Evolutionary conservation across 352 stramenopile genomes (phyloP).

Genomic region (Pythium volutum): DNA sequence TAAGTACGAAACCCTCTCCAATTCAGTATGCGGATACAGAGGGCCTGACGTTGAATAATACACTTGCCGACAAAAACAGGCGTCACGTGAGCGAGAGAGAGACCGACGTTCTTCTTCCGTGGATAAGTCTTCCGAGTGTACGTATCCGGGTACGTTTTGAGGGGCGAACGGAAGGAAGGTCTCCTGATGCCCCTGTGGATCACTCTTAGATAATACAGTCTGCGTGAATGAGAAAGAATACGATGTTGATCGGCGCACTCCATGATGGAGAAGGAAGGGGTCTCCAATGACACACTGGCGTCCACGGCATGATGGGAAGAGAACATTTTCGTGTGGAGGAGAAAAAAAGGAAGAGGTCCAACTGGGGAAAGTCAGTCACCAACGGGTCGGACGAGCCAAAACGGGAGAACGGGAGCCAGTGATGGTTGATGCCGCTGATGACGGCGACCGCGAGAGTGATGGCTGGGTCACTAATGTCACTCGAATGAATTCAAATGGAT

Average conservation of each 20-base stretch:
- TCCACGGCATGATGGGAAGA: too few relatives aligned
- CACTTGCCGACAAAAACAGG: not conserved
- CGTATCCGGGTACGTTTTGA: too few relatives aligned
- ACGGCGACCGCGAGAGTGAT: not conserved
- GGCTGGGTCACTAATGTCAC: not conserved
- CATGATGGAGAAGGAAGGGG: too few relatives aligned
- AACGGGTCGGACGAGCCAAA: not conserved
- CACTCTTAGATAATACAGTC: too few relatives aligned
- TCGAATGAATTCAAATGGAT: not conserved
- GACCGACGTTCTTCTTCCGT: not conserved
- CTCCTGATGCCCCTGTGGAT: too few relatives aligned
- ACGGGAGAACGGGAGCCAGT: slow-evolving; percentile 2
- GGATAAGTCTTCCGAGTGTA: too few relatives aligned
- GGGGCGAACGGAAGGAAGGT: too few relatives aligned
- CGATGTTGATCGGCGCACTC: too few relatives aligned
- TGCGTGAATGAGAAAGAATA: too few relatives aligned
- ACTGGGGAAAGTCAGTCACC: not conserved
- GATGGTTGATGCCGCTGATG: not conserved
- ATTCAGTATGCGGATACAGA: not conserved
- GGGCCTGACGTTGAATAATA: slow-evolving; percentile 2
- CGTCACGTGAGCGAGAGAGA: not conserved
- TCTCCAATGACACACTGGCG: too few relatives aligned
- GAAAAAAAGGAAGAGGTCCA: not conserved
- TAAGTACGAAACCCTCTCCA: slow-evolving; percentile 3
- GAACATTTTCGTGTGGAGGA: too few relatives aligned